A percentile compares a stretch with the other conserved stretches of the same genome.
Evolutionary conservation across 768 basidiomycete genomes (phyloP).

Genomic region (Naganishia vaughanmartiniae): DNA sequence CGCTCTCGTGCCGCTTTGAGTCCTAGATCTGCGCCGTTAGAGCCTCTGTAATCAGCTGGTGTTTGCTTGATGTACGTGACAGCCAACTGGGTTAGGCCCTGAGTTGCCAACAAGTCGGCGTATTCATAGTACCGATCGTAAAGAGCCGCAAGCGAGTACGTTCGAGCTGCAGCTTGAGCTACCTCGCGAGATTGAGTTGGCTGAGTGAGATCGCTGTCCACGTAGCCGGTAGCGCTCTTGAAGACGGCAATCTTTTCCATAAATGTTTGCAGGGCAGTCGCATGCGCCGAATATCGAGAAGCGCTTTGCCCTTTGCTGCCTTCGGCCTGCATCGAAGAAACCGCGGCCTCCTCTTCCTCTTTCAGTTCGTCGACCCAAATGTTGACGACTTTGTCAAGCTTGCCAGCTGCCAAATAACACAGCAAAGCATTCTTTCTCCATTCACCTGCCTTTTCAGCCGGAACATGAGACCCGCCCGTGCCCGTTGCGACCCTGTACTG

Average conservation of each 20-base stretch:
- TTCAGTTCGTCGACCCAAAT: slow-evolving; percentile 88
- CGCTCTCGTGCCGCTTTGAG: slow-evolving; percentile 47
- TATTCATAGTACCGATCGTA: slow-evolving; percentile 97
- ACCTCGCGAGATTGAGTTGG: slow-evolving; percentile 53
- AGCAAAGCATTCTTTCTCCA: slow-evolving; percentile 83
- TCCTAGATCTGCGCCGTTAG: slow-evolving; percentile 51
- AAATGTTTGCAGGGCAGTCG: slow-evolving; percentile 83
- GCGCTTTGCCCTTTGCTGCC: slow-evolving; percentile 3
- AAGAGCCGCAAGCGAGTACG: slow-evolving; percentile 76
- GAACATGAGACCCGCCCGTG: slow-evolving; percentile 51
- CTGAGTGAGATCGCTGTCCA: slow-evolving; percentile 59
- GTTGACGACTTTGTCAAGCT: slow-evolving; percentile 77
- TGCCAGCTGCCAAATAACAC: slow-evolving; percentile 87
- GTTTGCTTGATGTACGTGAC: slow-evolving; percentile 73
- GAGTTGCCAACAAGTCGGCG: slow-evolving; percentile 81
- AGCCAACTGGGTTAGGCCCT: slow-evolving; percentile 83
- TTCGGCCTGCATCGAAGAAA: slow-evolving; percentile 26
- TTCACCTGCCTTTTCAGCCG: slow-evolving; percentile 51
- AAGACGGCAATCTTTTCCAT: slow-evolving; percentile 96
- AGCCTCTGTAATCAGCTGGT: slow-evolving; percentile 72
- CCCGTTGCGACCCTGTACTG: slow-evolving; percentile 63
- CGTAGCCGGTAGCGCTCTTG: slow-evolving; percentile 65
- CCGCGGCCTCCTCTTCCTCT: slow-evolving; percentile 71
- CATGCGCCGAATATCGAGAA: slow-evolving; percentile 52
- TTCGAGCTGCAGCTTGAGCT: slow-evolving; percentile 58